Evolutionary conservation across 768 basidiomycete species (phyloP).

Genomic region (Agrocybe praecox): DNA sequence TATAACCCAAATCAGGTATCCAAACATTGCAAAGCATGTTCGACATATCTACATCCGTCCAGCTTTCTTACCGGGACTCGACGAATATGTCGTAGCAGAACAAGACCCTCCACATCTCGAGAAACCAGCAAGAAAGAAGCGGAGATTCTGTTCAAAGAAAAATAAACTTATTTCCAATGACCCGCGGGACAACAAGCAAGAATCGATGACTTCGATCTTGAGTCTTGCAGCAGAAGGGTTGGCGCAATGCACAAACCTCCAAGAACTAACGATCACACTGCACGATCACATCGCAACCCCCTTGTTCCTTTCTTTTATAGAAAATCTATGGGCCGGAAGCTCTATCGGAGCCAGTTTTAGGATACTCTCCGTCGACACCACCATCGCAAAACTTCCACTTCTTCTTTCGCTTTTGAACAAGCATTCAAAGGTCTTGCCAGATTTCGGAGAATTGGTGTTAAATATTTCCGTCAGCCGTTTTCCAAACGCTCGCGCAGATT

Average conservation of each 20-base stretch:
- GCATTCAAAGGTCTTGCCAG: slow-evolving; percentile 6
- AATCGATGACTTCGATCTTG: no score
- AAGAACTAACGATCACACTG: slow-evolving; percentile 24
- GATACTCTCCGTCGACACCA: slow-evolving; percentile 24
- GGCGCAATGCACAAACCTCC: slow-evolving; percentile 18
- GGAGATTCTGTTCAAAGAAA: not conserved
- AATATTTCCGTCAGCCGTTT: slow-evolving; percentile 10
- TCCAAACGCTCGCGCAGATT: not conserved
- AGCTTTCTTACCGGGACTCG: slow-evolving; percentile 22
- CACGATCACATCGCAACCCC: slow-evolving; percentile 24
- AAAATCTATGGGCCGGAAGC: slow-evolving; percentile 17
- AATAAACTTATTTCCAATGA: not conserved
- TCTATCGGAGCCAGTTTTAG: slow-evolving; percentile 19
- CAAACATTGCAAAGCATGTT: slow-evolving; percentile 22
- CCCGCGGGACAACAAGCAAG: not conserved
- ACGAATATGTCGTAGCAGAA: not conserved
- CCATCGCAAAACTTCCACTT: slow-evolving; percentile 19
- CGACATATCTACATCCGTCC: slow-evolving; percentile 27
- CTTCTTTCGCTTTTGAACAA: slow-evolving; percentile 16
- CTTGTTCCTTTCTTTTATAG: slow-evolving; percentile 20
- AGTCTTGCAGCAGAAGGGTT: slow-evolving; percentile 10
- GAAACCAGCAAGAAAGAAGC: slow-evolving; percentile 1
- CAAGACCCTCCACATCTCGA: not conserved
- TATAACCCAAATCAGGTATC: no score
- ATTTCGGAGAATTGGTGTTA: slow-evolving; percentile 14